Base-by-base conservation (phyloP, 306 rosid genomes). In the Prunus mume region DNA sequence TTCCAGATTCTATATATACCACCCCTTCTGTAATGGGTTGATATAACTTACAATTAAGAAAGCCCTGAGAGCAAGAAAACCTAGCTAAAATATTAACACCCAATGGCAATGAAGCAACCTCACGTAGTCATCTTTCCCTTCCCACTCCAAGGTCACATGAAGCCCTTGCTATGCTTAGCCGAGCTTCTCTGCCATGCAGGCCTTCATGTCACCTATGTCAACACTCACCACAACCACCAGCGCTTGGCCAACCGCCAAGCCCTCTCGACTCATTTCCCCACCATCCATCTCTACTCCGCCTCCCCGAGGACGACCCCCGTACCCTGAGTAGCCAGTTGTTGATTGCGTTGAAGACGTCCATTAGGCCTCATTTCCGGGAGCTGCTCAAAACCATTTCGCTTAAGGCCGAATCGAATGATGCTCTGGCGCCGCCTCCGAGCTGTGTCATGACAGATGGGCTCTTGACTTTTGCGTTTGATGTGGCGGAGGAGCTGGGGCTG, bases 81-180 rank as follows among this genome's bases (percentile, higher is more conserved):
- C 41, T 34, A 34, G 41, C 41, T 34, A 34, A 34, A 34, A 34
- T 6, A 34, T 34, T 34, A 6, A 34, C 41, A 34, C 41, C 1
- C 19, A 4, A 13, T 4, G 18, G 20, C n/a, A 51, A 14, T 13
- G 67, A 12, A 25, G 1, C 56, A 56, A 14, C 41, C 78, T 3
- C 83, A 79, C 64, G 52, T 79, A 20, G 27, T 79, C 5, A 45
- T 79, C 12, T 11, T 72, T 17, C 74, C 82, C 6, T 72, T 72
- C 8, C 72, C 72, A 20, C 3, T 38, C 12, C 82, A 78, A 70
- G 76, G 82, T 18, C 82, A 78, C 56, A 18, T 72, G 46, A 73
- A 56, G 15, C 68, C 83, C 52, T 34, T 79, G 52, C 74, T 79
- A 2, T 51, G 62, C 43, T 22, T 79, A 27, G 83, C 83, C 2